Conservation (phyloP, 2,329 filamentous ascomycete genomes). For the Venturia carpophila region DNA sequence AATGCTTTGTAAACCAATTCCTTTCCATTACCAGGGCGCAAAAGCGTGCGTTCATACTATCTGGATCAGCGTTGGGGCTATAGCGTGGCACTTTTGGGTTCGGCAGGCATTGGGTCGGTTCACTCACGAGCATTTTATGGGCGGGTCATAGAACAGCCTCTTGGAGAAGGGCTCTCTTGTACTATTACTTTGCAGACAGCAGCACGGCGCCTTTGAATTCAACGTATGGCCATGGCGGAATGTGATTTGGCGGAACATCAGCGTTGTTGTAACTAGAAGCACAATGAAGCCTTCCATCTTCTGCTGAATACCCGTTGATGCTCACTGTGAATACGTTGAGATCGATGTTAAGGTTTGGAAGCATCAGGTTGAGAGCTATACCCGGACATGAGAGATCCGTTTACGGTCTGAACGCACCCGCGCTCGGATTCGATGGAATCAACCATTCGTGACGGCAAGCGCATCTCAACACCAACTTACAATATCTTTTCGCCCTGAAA, state of each 20-base stretch:
- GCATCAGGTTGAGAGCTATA: background rate
- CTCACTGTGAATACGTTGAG: background rate
- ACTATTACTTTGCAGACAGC: constrained; percentile 8
- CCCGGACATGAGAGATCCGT: too few relatives aligned
- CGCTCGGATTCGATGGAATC: too few relatives aligned
- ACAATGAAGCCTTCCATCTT: background rate
- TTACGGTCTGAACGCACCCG: too few relatives aligned
- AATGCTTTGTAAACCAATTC: constrained; percentile 20
- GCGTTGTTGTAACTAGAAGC: background rate
- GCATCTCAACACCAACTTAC: constrained; percentile 4
- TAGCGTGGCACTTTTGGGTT: constrained; percentile 22
- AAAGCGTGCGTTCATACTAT: constrained; percentile 12
- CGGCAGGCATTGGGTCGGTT: constrained; percentile 21
- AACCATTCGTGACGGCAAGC: background rate
- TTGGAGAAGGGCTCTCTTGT: constrained; percentile 3
- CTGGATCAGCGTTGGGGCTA: constrained; percentile 20
- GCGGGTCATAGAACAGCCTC: background rate
- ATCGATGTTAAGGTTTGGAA: background rate
- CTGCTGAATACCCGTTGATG: background rate
- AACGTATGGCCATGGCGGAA: constrained; percentile 5
- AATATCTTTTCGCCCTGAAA: background rate
- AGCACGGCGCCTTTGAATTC: constrained; percentile 10
- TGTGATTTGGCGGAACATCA: constrained; percentile 7
- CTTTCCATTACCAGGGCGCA: constrained; percentile 6
- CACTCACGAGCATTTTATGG: constrained; percentile 8